These are phyloP conservation scores for Tillandsia fasciculata DNA, from an alignment of 176 grass and related monocot genomes.

Conservation along the genomic window DNA sequence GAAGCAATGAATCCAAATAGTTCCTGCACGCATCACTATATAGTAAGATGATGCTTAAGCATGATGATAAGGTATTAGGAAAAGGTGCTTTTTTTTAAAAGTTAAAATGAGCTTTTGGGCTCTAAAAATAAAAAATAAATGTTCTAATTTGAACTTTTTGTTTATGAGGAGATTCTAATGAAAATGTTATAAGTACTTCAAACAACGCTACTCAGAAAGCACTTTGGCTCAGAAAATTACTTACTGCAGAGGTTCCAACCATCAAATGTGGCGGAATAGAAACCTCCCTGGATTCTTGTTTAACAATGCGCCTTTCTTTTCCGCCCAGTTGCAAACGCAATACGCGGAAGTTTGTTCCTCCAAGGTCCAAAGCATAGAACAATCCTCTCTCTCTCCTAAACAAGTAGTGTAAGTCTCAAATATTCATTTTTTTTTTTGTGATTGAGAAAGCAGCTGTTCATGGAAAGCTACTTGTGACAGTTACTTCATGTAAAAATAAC, in stretches of 20 bases:
- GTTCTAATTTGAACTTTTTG: no score
- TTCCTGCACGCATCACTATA: conserved; percentile 24
- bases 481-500: no score
- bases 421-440: no score
- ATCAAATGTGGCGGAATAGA: conserved; percentile 52
- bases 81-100: no score
- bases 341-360: conserved; percentile 82
- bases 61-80: no score
- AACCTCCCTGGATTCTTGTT: conserved; percentile 39
- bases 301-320: conserved; percentile 31
- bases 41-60: neutral
- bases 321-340: conserved; percentile 55
- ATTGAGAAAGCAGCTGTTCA: no score
- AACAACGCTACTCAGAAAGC: no score
- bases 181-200: no score
- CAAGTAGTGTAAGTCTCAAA: no score
- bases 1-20: conserved; percentile 81
- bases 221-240: neutral
- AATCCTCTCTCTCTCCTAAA: conserved; percentile 45
- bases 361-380: conserved; percentile 81
- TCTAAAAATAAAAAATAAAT: neutral
- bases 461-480: no score
- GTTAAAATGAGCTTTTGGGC: neutral
- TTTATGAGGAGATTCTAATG: neutral
- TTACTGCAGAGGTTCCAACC: conserved; percentile 52